Evolutionary conservation across 306 rosid genomes (phyloP).

Genomic region (Rosa rugosa): DNA sequence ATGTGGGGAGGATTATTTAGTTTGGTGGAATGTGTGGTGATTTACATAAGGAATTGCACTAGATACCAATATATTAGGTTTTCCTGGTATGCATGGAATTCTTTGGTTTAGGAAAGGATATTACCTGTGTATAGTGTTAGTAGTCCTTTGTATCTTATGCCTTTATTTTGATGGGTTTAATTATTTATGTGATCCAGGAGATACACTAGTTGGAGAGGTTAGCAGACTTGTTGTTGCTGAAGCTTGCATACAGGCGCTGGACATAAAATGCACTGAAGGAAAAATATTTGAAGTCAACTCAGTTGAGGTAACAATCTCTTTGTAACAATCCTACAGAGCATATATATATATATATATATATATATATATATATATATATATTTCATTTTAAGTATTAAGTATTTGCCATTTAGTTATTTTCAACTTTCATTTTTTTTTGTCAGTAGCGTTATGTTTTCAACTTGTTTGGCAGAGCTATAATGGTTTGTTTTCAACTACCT

Average conservation of each 20-base stretch:
- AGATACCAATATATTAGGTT: neutral
- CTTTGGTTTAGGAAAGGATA: neutral
- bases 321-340: too few species aligned
- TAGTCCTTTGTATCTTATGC: constrained; percentile 9
- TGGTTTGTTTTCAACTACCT: too few species aligned
- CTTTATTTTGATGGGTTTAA: constrained; percentile 11
- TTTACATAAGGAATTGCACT: neutral
- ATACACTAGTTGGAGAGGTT: constrained; percentile 87
- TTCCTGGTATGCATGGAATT: neutral
- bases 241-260: constrained; percentile 90
- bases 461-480: too few species aligned
- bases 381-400: too few species aligned
- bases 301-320: constrained; percentile 53
- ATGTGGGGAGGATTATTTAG: neutral
- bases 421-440: too few species aligned
- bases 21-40: neutral
- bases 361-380: too few species aligned
- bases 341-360: too few species aligned
- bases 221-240: constrained; percentile 93
- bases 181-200: constrained; percentile 51
- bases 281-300: constrained; percentile 74
- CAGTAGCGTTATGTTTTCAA: too few species aligned
- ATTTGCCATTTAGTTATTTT: too few species aligned
- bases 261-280: constrained; percentile 79
- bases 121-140: neutral